phyloP scores from a whole-genome alignment of 179 eudicot genomes.

The Pouteria campechiana region DNA sequence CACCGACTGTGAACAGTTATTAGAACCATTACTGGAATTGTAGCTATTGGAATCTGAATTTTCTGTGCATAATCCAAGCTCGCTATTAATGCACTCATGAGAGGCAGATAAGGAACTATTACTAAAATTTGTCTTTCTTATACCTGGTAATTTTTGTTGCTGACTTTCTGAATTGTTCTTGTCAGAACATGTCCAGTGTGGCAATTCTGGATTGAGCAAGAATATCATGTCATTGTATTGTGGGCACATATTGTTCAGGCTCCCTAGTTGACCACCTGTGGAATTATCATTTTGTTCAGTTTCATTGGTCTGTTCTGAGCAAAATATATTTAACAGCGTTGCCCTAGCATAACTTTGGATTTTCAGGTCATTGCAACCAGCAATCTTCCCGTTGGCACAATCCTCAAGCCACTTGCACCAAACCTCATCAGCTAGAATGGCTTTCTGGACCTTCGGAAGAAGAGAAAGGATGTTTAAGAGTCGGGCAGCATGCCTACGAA shows the following conservation, averaged over 20 bases:
- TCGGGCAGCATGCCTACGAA: constrained; percentile 90
- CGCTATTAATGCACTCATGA: constrained; percentile 11
- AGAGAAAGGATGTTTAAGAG: constrained; percentile 66
- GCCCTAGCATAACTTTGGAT: constrained; percentile 90
- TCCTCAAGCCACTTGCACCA: constrained; percentile 94
- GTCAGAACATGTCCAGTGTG: constrained; percentile 82
- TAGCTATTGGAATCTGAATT: constrained; percentile 11
- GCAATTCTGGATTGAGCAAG: constrained; percentile 69
- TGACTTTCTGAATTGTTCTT: constrained; percentile 6
- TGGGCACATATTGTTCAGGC: constrained; percentile 28
- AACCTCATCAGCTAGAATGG: constrained; percentile 38
- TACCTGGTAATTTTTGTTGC: not conserved
- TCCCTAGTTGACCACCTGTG: constrained; percentile 17
- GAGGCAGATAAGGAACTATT: constrained; percentile 3
- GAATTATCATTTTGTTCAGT: constrained; percentile 24
- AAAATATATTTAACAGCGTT: constrained; percentile 57
- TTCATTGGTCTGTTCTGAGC: constrained; percentile 20
- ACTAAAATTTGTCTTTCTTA: not conserved
- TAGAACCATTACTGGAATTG: constrained; percentile 9
- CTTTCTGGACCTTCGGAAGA: constrained; percentile 75
- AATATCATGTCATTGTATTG: constrained; percentile 69
- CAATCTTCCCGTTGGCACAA: constrained; percentile 87
- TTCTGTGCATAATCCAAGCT: not conserved
- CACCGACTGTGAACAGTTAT: constrained; percentile 13
- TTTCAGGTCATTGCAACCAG: constrained; percentile 78